Percentiles rank a stretch among this genome's conserved stretches.
Evolutionary conservation across 2,329 filamentous ascomycete genomes (phyloP).

Genomic region (Ophiostoma ulmi): DNA sequence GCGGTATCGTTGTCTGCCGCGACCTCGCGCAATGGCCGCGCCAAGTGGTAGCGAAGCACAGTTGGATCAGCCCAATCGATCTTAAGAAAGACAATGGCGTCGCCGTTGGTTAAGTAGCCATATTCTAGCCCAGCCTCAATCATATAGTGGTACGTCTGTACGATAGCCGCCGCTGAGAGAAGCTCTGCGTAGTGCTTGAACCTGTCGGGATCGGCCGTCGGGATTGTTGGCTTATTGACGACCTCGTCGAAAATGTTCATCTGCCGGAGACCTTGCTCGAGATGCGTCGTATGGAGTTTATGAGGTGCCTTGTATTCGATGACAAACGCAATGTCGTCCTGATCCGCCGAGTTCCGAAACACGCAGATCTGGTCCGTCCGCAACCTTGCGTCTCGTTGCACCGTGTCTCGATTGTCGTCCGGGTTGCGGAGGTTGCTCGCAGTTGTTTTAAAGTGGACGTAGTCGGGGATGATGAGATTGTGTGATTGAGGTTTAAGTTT

Average conservation of each 20-base stretch:
- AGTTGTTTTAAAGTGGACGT: neutral
- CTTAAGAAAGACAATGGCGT: conserved; percentile 43
- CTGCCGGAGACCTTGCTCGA: conserved; percentile 39
- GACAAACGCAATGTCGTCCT: conserved; percentile 26
- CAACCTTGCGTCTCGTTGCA: neutral
- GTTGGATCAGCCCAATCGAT: conserved; percentile 29
- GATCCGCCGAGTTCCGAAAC: neutral
- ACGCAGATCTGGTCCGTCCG: conserved; percentile 8
- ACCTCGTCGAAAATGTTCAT: conserved; percentile 40
- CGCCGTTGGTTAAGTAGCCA: conserved; percentile 40
- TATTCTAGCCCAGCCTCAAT: conserved; percentile 42
- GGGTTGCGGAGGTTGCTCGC: neutral
- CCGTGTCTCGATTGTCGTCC: neutral
- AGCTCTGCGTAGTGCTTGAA: conserved; percentile 22
- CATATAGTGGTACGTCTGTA: conserved; percentile 48
- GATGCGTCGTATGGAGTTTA: conserved; percentile 41
- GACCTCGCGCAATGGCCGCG: neutral
- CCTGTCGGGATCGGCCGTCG: conserved; percentile 23
- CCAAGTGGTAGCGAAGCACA: conserved; percentile 31
- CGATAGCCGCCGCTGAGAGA: conserved; percentile 39
- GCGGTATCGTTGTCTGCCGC: neutral
- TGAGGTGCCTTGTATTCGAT: conserved; percentile 46
- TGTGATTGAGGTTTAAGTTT: neutral
- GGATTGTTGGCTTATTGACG: conserved; percentile 30
- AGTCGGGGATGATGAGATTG: neutral